These are phyloP conservation scores for Lichina pygmaea DNA, from an alignment of 495 filamentous ascomycete genomes.

Conservation along the genomic window DNA sequence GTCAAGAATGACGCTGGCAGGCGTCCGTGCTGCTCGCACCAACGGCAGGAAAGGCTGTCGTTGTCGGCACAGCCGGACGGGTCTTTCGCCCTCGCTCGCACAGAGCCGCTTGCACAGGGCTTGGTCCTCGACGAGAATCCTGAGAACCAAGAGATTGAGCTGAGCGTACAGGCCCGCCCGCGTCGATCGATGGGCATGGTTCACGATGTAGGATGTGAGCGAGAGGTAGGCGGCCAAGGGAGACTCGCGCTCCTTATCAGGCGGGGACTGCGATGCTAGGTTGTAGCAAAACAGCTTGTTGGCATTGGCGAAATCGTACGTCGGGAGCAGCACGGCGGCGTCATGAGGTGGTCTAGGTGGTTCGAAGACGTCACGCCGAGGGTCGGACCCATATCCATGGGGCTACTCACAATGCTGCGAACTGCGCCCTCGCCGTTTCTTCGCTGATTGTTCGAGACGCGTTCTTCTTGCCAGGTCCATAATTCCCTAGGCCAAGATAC, in stretches of 20 bases:
- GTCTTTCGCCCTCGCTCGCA: constrained; percentile 46
- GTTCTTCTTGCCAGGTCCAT: constrained; percentile 32
- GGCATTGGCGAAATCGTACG: constrained; percentile 79
- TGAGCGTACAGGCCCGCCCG: constrained; percentile 58
- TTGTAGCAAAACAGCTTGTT: constrained; percentile 91
- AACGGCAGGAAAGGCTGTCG: constrained; percentile 67
- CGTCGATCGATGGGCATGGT: constrained; percentile 68
- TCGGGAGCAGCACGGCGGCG: constrained; percentile 52
- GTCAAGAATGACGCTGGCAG: constrained; percentile 55
- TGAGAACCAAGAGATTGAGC: constrained; percentile 56
- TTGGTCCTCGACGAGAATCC: constrained; percentile 70
- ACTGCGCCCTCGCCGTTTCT: constrained; percentile 56
- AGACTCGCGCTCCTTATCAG: constrained; percentile 38
- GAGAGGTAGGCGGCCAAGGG: constrained; percentile 70
- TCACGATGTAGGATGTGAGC: constrained; percentile 70
- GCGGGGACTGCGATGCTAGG: constrained; percentile 16
- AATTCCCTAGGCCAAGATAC: constrained; percentile 66
- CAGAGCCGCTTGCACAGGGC: constrained; percentile 64
- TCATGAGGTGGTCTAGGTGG: constrained; percentile 41
- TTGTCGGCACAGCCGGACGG: constrained; percentile 71
- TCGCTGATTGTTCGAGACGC: constrained; percentile 27
- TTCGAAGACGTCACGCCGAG: not conserved
- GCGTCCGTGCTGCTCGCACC: constrained; percentile 37
- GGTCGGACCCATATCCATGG: not conserved
- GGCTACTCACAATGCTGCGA: constrained; percentile 31